A percentile compares a stretch with the other conserved stretches of the same genome.
These are phyloP conservation scores for Bolboschoenoplectus hybrid DNA, from an alignment of 202 grass and related monocot species.

Conservation along the genomic window DNA sequence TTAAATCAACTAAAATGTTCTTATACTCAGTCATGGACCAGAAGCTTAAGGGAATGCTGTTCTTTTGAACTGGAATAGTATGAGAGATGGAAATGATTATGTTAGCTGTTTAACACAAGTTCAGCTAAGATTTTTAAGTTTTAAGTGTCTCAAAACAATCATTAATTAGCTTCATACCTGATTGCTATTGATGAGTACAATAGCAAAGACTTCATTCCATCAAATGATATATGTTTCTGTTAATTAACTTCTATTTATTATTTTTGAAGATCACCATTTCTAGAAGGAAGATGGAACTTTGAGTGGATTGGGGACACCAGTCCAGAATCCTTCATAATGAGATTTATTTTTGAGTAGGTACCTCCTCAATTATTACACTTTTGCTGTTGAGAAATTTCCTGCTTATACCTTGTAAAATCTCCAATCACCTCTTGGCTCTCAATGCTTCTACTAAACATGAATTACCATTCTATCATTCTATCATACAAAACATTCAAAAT, in stretches of 20 bases:
- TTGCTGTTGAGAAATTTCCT: constrained; percentile 2
- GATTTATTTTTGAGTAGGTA: constrained; percentile 88
- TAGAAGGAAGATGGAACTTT: constrained; percentile 95
- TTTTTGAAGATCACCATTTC: constrained; percentile 77
- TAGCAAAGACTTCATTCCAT: neutral
- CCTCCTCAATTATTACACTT: constrained; percentile 37
- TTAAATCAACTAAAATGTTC: constrained; percentile 4
- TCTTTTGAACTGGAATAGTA: neutral
- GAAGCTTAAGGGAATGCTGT: neutral
- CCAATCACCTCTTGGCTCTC: neutral
- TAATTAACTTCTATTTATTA: constrained; percentile 27
- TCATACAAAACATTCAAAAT: neutral
- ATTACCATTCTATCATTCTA: neutral
- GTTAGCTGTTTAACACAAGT: neutral
- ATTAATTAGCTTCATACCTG: neutral
- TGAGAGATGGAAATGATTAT: neutral
- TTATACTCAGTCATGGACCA: neutral
- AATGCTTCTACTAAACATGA: neutral
- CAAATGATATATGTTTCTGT: neutral
- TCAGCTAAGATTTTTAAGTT: neutral
- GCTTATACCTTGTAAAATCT: neutral
- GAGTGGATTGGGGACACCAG: constrained; percentile 92
- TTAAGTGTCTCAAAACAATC: neutral
- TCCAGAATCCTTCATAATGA: constrained; percentile 73
- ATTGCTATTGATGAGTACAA: neutral